Evolutionary conservation across 164 flowering plant genomes (phyloP).

Genomic region (Paratinospora sagittata): DNA sequence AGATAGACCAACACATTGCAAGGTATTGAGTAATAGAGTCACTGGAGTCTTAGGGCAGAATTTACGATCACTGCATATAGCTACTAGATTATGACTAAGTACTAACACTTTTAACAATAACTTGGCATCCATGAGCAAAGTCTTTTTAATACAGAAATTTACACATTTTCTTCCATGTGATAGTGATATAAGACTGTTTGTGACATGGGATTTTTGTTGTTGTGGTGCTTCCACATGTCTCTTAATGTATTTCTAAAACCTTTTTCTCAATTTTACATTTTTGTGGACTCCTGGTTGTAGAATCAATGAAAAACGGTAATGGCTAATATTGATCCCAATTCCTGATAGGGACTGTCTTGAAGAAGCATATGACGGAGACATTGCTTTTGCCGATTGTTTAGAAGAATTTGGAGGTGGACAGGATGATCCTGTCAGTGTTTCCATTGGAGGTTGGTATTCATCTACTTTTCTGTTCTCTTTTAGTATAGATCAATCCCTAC

Average conservation of each 20-base stretch:
- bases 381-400: slow-evolving; percentile 65
- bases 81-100: too few species aligned
- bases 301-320: neutral
- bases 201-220: neutral
- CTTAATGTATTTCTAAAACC: neutral
- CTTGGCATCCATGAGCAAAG: too few species aligned
- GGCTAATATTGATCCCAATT: slow-evolving; percentile 6
- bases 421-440: slow-evolving; percentile 85
- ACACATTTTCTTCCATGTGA: neutral
- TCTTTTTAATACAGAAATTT: neutral
- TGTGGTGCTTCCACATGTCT: neutral
- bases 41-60: too few species aligned
- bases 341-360: slow-evolving; percentile 61
- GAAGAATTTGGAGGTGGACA: slow-evolving; percentile 84
- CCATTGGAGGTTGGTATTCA: slow-evolving; percentile 72
- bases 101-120: too few species aligned
- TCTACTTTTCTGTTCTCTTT: slow-evolving; percentile 5
- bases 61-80: too few species aligned
- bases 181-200: neutral
- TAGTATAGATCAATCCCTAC: neutral
- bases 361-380: slow-evolving; percentile 68
- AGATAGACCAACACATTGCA: too few species aligned
- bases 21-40: too few species aligned
- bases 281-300: neutral
- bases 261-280: neutral